Evolutionary conservation across 495 filamentous ascomycete genomes (phyloP).

Genomic region (Penicillium desertorum): DNA sequence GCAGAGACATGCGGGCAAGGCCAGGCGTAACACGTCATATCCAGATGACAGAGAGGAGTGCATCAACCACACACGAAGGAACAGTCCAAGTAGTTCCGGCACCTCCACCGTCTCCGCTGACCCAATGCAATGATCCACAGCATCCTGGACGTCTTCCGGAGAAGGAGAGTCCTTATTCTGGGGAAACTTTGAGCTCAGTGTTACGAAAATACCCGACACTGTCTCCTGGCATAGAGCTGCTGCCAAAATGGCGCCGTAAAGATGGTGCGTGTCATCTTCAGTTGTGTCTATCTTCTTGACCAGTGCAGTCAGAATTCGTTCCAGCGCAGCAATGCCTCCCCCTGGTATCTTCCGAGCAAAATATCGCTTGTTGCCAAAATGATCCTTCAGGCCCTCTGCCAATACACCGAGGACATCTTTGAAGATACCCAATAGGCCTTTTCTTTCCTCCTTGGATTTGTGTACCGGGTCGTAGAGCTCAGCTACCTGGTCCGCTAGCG

Average conservation of each 20-base stretch:
- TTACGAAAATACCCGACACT: constrained; percentile 49
- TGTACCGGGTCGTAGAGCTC: constrained; percentile 63
- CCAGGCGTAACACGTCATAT: constrained; percentile 33
- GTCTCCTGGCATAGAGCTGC: constrained; percentile 78
- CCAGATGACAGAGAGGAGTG: constrained; percentile 30
- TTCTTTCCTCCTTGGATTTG: constrained; percentile 57
- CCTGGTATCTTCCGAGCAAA: constrained; percentile 70
- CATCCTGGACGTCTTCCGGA: constrained; percentile 27
- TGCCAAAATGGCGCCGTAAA: constrained; percentile 82
- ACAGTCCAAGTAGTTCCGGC: constrained; percentile 40
- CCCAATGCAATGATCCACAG: constrained; percentile 39
- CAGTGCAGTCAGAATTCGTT: constrained; percentile 63
- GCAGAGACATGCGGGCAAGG: constrained; percentile 42
- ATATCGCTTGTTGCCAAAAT: constrained; percentile 83
- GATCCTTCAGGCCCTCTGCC: constrained; percentile 71
- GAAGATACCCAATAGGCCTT: constrained; percentile 64
- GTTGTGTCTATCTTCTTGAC: constrained; percentile 52
- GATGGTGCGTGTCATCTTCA: constrained; percentile 64
- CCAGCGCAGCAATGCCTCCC: constrained; percentile 76
- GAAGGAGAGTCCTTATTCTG: constrained; percentile 13
- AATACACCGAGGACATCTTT: constrained; percentile 70
- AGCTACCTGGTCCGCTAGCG: constrained; percentile 64
- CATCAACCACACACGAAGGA: constrained; percentile 44
- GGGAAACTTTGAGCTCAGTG: constrained; percentile 32
- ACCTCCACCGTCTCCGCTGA: constrained; percentile 45